These are phyloP conservation scores for Dothiorella sarmentorum DNA, from an alignment of 2,329 filamentous ascomycete genomes.

Conservation along the genomic window DNA sequence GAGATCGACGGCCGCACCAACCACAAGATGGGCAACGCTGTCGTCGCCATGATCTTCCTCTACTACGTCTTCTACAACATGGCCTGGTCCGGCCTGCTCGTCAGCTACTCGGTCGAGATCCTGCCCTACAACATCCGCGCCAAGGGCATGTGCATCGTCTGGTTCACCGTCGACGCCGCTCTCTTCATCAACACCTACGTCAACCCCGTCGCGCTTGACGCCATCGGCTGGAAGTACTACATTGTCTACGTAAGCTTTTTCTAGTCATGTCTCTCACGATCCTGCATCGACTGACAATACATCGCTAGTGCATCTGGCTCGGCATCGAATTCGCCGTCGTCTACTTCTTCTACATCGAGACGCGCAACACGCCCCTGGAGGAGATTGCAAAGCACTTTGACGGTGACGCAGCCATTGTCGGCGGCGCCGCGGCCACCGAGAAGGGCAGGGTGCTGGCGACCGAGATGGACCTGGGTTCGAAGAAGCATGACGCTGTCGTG, in stretches of 20 bases:
- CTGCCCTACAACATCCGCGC: slow-evolving; percentile 49
- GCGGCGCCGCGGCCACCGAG: slow-evolving; percentile 34
- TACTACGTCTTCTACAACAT: slow-evolving; percentile 53
- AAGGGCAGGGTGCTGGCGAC: slow-evolving; percentile 28
- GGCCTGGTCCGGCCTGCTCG: slow-evolving; percentile 56
- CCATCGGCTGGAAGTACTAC: slow-evolving; percentile 61
- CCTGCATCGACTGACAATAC: not conserved
- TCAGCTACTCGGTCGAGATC: slow-evolving; percentile 52
- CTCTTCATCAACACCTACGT: slow-evolving; percentile 60
- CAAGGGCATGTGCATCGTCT: slow-evolving; percentile 55
- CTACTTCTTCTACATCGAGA: slow-evolving; percentile 53
- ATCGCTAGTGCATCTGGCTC: slow-evolving; percentile 47
- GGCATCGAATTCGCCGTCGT: slow-evolving; percentile 59
- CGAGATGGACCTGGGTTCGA: slow-evolving; percentile 20
- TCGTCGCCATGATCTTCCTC: slow-evolving; percentile 51
- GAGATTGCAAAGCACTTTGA: slow-evolving; percentile 46
- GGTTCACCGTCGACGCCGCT: slow-evolving; percentile 60
- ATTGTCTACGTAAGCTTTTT: slow-evolving; percentile 59
- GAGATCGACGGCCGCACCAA: slow-evolving; percentile 2
- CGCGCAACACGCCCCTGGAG: slow-evolving; percentile 42
- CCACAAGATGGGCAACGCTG: slow-evolving; percentile 36
- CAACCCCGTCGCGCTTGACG: slow-evolving; percentile 62
- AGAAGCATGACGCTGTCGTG: not conserved
- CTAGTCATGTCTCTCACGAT: too few relatives aligned
- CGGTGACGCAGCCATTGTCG: slow-evolving; percentile 51